These are phyloP conservation scores for Calonectria hawksworthii DNA, from an alignment of 2,329 filamentous ascomycete genomes.

Conservation along the genomic window DNA sequence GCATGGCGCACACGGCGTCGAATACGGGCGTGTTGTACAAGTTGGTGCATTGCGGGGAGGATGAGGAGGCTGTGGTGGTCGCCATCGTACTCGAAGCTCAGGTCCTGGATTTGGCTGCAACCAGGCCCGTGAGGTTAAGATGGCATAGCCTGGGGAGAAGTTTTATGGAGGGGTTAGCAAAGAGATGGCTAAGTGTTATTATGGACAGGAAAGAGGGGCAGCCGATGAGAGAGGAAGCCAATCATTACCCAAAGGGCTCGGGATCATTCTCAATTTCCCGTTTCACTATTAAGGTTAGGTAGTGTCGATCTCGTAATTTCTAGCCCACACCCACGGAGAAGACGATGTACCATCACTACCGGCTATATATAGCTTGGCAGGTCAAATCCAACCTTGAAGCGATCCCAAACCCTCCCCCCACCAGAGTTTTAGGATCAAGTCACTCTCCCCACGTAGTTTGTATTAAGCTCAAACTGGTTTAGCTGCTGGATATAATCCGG, in stretches of 20 bases:
- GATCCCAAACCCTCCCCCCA: background rate
- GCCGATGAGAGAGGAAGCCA: background rate
- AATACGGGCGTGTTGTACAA: conserved; percentile 58
- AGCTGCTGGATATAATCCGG: background rate
- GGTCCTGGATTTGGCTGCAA: background rate
- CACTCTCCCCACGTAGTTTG: background rate
- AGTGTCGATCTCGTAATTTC: background rate
- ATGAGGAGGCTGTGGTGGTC: background rate
- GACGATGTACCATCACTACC: background rate
- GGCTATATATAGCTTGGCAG: background rate
- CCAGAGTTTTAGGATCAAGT: background rate
- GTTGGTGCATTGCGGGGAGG: conserved; percentile 19
- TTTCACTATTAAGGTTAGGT: background rate
- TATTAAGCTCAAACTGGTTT: background rate
- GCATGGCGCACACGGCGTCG: conserved; percentile 60
- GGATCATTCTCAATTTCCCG: background rate
- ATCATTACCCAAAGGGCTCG: background rate
- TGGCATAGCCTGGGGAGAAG: background rate
- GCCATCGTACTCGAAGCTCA: background rate
- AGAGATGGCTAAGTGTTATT: background rate
- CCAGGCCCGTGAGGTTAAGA: background rate
- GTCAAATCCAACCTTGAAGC: background rate
- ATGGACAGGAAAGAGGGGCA: background rate
- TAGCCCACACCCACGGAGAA: background rate
- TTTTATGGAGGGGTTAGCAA: background rate